These are phyloP conservation scores for Venturia pyrina DNA, from an alignment of 2,329 filamentous ascomycete genomes.

Conservation along the genomic window DNA sequence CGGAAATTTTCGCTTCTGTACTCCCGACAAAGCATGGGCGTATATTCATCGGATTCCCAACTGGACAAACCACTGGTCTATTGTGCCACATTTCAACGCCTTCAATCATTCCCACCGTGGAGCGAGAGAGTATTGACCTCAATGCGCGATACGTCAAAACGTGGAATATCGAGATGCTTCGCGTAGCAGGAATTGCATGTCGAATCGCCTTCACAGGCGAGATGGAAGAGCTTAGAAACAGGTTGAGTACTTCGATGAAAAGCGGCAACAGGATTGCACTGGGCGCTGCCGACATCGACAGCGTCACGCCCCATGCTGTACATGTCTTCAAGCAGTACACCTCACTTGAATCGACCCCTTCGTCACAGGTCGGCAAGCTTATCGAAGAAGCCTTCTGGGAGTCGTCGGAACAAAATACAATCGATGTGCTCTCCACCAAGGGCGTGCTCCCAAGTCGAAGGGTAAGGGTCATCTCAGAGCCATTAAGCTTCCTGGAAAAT, in stretches of 20 bases:
- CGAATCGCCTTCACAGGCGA: slow-evolving; percentile 81
- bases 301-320: slow-evolving; percentile 65
- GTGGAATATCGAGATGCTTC: slow-evolving; percentile 91
- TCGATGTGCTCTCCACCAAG: slow-evolving; percentile 80
- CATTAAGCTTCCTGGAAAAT: slow-evolving; percentile 70
- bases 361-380: slow-evolving; percentile 67
- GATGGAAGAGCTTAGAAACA: slow-evolving; percentile 61
- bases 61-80: slow-evolving; percentile 89
- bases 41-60: slow-evolving; percentile 96
- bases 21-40: slow-evolving; percentile 80
- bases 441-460: slow-evolving; percentile 77
- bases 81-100: slow-evolving; percentile 92
- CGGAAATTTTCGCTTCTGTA: slow-evolving; percentile 82
- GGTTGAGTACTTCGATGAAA: slow-evolving; percentile 40
- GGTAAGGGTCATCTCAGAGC: slow-evolving; percentile 65
- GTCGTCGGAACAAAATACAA: slow-evolving; percentile 68
- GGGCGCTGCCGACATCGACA: slow-evolving; percentile 52
- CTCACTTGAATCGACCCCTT: slow-evolving; percentile 83
- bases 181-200: slow-evolving; percentile 81
- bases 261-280: slow-evolving; percentile 33
- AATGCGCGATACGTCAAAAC: slow-evolving; percentile 90
- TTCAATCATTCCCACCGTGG: slow-evolving; percentile 92
- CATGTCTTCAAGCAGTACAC: slow-evolving; percentile 83
- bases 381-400: slow-evolving; percentile 97
- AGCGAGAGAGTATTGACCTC: slow-evolving; percentile 91